These are phyloP conservation scores for Hypericum androsaemum DNA, from an alignment of 345 rosid species.

Conservation along the genomic window DNA sequence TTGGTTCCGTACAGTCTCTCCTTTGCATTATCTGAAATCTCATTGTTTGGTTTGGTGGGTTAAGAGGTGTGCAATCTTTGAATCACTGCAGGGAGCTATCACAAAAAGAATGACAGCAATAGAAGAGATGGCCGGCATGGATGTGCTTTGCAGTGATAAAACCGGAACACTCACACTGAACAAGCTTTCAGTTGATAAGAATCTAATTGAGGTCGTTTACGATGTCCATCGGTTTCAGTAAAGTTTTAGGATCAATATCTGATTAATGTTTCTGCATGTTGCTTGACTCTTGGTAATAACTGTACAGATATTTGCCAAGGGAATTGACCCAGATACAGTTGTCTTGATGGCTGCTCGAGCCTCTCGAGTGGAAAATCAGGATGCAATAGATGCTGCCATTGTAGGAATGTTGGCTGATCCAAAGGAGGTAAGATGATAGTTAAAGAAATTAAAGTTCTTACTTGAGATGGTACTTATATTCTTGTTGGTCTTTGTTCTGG, in stretches of 20 bases:
- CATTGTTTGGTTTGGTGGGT: neutral
- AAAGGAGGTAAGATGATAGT: constrained; percentile 34
- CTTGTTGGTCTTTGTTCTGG: neutral
- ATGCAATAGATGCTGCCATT: constrained; percentile 54
- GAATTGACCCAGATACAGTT: constrained; percentile 35
- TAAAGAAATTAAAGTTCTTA: neutral
- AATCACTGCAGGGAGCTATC: constrained; percentile 46
- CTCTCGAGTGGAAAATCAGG: constrained; percentile 55
- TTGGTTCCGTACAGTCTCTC: constrained; percentile 10
- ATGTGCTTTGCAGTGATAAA: constrained; percentile 61
- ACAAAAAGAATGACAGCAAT: constrained; percentile 72
- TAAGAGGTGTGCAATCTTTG: neutral
- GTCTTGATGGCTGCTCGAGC: constrained; percentile 61
- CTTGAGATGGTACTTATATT: neutral
- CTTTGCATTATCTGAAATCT: neutral
- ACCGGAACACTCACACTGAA: constrained; percentile 61
- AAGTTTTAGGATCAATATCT: neutral
- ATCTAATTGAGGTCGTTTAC: constrained; percentile 42
- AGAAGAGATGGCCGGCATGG: constrained; percentile 77
- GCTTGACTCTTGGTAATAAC: constrained; percentile 1
- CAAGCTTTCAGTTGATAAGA: constrained; percentile 52
- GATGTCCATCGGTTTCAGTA: neutral
- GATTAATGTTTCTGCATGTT: neutral
- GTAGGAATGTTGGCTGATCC: constrained; percentile 65
- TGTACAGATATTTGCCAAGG: constrained; percentile 39